Evolutionary conservation across 495 filamentous ascomycete genomes (phyloP), one percentile per base, ranked within the genome.

Genomic region (Hypoxylon intermedium): DNA sequence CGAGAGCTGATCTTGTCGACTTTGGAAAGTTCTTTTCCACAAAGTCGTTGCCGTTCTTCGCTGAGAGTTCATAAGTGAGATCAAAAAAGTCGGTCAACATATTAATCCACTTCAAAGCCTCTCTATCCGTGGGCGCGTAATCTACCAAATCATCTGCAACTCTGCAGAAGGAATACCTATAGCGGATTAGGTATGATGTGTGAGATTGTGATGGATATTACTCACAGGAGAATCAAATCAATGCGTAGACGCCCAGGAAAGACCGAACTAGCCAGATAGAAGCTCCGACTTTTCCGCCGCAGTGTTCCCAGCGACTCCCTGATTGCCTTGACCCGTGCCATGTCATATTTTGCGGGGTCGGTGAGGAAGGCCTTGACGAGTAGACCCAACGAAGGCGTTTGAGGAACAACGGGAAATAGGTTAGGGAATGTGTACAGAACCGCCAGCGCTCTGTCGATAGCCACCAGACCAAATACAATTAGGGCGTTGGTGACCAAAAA

Each of bases 91-190:
- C 52, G 3, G 72, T 75, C 24, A 89, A 76, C 47, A 81, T 79
- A 5, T 53, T 37, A 50, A 86, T 81, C 82, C 80, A 83, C 20
- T 60, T 43, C 26, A 65, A 47, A 19, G 83, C 82, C 58, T 83
- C 81, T 1, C 58, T 62, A 1, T 67, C 48, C 5, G 75, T 72
- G 5, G 47, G 57, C 9, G 84, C 79, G 50, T 85, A 77, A 57
- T 90, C 87, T 11, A 90, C 77, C 2, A 90, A 71, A 50, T 89
- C 86, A 68, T 89, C 87, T 11, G 85, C 85, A 0, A 89, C 80
- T 12, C 87, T 82, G 58, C 86, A 90, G 63, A 89, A 89, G 0
- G 87, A 86, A 69, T 89, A 90, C 19, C 82, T 83, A 19, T 21
- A 16, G 37, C 9, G 6, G 0, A 37, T 72, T 61, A 74, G 56